Base-by-base conservation (phyloP, 106 monocot genomes). In the Acorus calamus region DNA sequence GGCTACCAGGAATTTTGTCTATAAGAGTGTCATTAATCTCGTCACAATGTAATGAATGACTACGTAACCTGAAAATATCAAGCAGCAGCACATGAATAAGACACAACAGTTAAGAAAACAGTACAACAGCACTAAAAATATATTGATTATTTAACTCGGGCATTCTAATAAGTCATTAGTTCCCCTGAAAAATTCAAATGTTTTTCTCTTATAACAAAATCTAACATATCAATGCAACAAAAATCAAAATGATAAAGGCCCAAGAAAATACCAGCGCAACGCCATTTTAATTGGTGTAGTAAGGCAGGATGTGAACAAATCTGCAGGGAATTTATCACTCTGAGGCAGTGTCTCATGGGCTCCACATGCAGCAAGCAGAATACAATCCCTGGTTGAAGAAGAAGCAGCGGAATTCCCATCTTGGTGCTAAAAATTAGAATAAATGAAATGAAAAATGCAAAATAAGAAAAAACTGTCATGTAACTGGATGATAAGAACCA, bases 281-380 rank as follows among this genome's bases (percentile, higher is more conserved):
- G 93, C 93, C 93, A 93, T 93, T 76, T 85, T 89, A 64, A 96
- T 96, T 51, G 96, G 91, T 43, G 96, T 96, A 44, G 87, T 96
- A 28, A 96, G 74, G 68, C 96, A 91, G 50, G 96, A 83, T 4
- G 96, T 96, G 64, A 96, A 90, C 11, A 96, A 80, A 88, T 96
- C 96, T 72, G 96, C 90, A 55, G 96, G 96, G 76, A 87, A 96
- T 64, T 96, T 87, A 42, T 69, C 78, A 79, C 96, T 96, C 57
- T n/a, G n/a, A n/a, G n/a, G n/a, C n/a, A n/a, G n/a, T n/a, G n/a
- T n/a, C n/a, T n/a, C n/a, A n/a, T n/a, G 82, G 52, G 87, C 79
- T 75, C 83, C 87, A 78, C 91, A 96, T 11, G 96, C 87, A 69
- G 91, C 96, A 71, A 96, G 85, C 50, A 96, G 67, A 76, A 96